Conservation (phyloP, 2,329 filamentous ascomycete species). For the Hypoxylon sp. region DNA sequence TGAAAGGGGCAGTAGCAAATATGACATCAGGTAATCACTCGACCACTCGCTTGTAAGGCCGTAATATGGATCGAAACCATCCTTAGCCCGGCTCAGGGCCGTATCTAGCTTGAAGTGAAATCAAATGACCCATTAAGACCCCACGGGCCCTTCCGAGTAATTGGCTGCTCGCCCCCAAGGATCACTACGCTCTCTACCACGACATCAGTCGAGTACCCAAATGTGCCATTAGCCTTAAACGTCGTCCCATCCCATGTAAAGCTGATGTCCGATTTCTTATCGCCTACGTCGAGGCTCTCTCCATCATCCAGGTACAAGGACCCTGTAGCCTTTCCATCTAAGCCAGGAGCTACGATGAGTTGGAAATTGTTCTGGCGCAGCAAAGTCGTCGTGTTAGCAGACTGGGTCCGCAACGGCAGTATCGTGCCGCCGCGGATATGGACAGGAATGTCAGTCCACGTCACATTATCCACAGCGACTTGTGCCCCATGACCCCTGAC, state of each 20-base stretch:
- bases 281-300: constrained; percentile 48
- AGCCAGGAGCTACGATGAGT: constrained; percentile 64
- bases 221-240: constrained; percentile 41
- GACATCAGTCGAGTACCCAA: constrained; percentile 44
- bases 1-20: not conserved
- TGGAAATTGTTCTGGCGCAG: constrained; percentile 65
- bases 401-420: constrained; percentile 67
- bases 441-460: constrained; percentile 67
- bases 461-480: constrained; percentile 46
- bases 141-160: constrained; percentile 39
- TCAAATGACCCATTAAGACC: constrained; percentile 42
- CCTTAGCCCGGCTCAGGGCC: not conserved
- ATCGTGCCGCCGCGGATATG: constrained; percentile 74
- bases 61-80: not conserved
- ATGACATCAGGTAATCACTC: not conserved
- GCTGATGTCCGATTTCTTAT: constrained; percentile 41
- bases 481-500: constrained; percentile 45
- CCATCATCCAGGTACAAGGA: constrained; percentile 67
- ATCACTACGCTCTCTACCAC: constrained; percentile 43
- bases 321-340: constrained; percentile 64
- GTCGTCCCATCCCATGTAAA: constrained; percentile 46
- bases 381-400: constrained; percentile 66
- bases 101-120: constrained; percentile 23
- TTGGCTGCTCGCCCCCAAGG: constrained; percentile 37
- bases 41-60: too few relatives aligned